Conservation (phyloP, 2,329 filamentous ascomycete genomes). For the Phaeosphaeriaceae sp. region DNA sequence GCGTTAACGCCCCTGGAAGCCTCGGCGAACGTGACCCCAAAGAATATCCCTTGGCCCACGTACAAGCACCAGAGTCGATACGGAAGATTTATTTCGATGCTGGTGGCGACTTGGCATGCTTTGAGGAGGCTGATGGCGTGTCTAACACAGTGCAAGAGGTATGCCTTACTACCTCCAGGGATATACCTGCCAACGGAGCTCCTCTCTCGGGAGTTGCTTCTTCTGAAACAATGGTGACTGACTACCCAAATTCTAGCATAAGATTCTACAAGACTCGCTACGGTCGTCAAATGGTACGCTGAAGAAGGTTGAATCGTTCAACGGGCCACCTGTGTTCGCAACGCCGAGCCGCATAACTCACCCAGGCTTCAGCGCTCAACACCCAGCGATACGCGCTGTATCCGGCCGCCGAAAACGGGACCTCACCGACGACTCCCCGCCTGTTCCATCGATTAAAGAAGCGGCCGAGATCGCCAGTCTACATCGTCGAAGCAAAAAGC, state of each 20-base stretch:
- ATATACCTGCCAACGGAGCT: slow-evolving; percentile 23
- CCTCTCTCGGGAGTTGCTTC: slow-evolving; percentile 22
- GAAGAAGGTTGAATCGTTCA: slow-evolving; percentile 48
- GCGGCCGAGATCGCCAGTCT: slow-evolving; percentile 58
- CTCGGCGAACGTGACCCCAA: slow-evolving; percentile 80
- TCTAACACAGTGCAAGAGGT: slow-evolving; percentile 61
- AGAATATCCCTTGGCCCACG: slow-evolving; percentile 84
- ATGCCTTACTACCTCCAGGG: slow-evolving; percentile 35
- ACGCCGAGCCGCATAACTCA: slow-evolving; percentile 47
- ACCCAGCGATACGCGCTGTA: slow-evolving; percentile 29
- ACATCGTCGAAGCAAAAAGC: slow-evolving; percentile 59
- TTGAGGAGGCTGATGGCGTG: slow-evolving; percentile 67
- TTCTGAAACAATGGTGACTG: slow-evolving; percentile 22
- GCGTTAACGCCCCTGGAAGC: slow-evolving; percentile 74
- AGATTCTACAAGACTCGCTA: slow-evolving; percentile 53
- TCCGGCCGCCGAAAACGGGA: slow-evolving; percentile 53
- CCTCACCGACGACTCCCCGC: slow-evolving; percentile 47
- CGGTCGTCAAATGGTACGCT: slow-evolving; percentile 56
- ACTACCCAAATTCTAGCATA: slow-evolving; percentile 48
- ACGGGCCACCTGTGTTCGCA: slow-evolving; percentile 50
- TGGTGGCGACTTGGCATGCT: slow-evolving; percentile 65
- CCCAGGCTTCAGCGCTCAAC: slow-evolving; percentile 29
- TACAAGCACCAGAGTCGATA: slow-evolving; percentile 80
- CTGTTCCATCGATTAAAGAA: slow-evolving; percentile 62
- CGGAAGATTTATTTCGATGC: slow-evolving; percentile 78